Base-by-base conservation (phyloP, 305 asterid genomes). In the Fraxinus ornus region DNA sequence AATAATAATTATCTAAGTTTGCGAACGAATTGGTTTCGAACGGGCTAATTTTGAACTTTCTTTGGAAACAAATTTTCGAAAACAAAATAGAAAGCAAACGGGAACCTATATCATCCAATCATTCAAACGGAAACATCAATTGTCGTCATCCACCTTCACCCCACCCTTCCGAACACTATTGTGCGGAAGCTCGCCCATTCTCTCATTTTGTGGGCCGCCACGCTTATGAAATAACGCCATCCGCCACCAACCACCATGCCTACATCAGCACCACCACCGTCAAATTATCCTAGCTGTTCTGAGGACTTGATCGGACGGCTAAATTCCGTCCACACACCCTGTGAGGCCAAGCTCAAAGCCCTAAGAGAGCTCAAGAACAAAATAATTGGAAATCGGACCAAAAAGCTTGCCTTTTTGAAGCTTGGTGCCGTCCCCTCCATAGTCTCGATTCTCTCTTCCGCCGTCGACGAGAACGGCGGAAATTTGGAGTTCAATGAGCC, bases 351-450 rank as follows among this genome's bases (percentile, higher is more conserved):
- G 88, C 91, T 94, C 55, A 94, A 92, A 87, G 92, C 95, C 9
- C 82, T 96, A 81, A 88, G 99, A 85, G 98, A 93, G 81, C 89
- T 96, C 81, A 96, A 96, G 90, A 96, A 96, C 85, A 97, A 92
- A 85, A 96, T 96, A 12, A 96, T 96, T n/a, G 99, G 99, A 17
- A 96, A 94, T 83, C 99, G 95, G 8, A 96, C 98, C 3, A 94
- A 94, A 79, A 96, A 96, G 89, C 85, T 93, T 6, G 87, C 92
- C 60, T 96, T 89, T 83, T 86, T 96, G 83, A 93, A 94, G 89
- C 94, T 93, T 75, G 98, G 97, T 66, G 99, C 99, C 44, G 98
- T 93, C 75, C 94, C 97, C 41, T 88, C 87, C 70, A 90, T 96
- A 68, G 92, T 90, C 84, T 82, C 92, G 5, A 86, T 92, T 44